Evolutionary conservation across 805 yeast species (phyloP), one percentile per base, ranked within the genome.

Genomic region (Candida awuae): DNA sequence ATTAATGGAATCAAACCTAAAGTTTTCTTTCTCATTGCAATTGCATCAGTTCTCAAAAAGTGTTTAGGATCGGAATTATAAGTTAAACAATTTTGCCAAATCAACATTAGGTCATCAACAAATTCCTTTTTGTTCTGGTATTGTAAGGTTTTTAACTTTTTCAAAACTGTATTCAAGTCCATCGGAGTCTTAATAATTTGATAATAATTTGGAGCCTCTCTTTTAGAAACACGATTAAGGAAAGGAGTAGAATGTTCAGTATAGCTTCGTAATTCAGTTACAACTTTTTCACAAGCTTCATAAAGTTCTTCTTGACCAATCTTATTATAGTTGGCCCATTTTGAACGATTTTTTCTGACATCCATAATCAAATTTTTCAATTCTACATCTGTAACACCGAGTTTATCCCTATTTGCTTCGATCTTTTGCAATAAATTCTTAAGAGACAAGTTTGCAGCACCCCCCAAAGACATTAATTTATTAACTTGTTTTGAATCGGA

Each of bases 211-310:
- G 98, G 99, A 0, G 99, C 99, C 53, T 92, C 99, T 40, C 98
- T 72, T 56, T 92, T 92, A 42, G 92, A 85, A n/a, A 92, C 99
- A 55, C 85, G 84, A 62, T 88, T 92, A 48, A 92, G 67, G 54
- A 92, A 92, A 0, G 97, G 95, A 1, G 97, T 87, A 0, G 97
- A 87, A 61, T 92, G 97, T 54, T 92, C 97, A 0, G 98, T 90
- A 50, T 82, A 85, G 6, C 90, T 84, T 54, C 98, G 71, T 23
- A 92, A 65, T 52, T 92, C 97, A 47, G 80, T 65, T 0, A 90
- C 88, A 1, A 92, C 98, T 54, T 87, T 88, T 52, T 92, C 99
- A 53, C 97, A 90, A 0, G 97, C 95, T 51, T 94, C 98, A 54
- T 92, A 92, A 17, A 92, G 70, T 58, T 94, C 99, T 56, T 92